A percentile compares a stretch with the other conserved stretches of the same genome.
Evolutionary conservation across 352 stramenopile species (phyloP).

Genomic region (Pythium plurisporium): DNA sequence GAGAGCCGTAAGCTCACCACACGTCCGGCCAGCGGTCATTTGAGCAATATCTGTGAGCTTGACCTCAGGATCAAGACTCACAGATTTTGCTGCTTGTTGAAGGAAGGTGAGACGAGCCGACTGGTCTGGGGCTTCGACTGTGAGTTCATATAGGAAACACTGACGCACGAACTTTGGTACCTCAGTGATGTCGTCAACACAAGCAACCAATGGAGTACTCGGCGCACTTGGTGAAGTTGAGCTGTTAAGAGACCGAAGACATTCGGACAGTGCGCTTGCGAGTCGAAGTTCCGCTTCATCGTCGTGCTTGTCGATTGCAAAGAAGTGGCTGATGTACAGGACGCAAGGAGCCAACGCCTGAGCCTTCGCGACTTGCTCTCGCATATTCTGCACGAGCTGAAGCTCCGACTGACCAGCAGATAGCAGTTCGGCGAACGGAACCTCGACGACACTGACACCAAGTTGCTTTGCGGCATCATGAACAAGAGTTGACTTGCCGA

Average conservation of each 20-base stretch:
- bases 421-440: conserved; percentile 70
- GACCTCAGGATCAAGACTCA: conserved; percentile 40
- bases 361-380: conserved; percentile 62
- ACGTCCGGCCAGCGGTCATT: conserved; percentile 65
- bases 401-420: conserved; percentile 59
- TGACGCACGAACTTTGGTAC: conserved; percentile 79
- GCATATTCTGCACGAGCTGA: conserved; percentile 71
- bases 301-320: conserved; percentile 71
- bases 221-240: conserved; percentile 17
- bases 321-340: conserved; percentile 80
- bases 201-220: conserved; percentile 70
- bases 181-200: conserved; percentile 71
- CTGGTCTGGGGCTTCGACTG: conserved; percentile 59
- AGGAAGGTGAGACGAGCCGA: conserved; percentile 50
- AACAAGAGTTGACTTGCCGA: conserved; percentile 70
- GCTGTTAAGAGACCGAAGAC: conserved; percentile 51
- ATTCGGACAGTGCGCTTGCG: conserved; percentile 57
- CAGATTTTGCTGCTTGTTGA: conserved; percentile 33
- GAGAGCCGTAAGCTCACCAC: conserved; percentile 65
- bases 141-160: conserved; percentile 76
- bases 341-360: conserved; percentile 62
- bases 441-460: conserved; percentile 64
- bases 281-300: conserved; percentile 69
- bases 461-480: conserved; percentile 63
- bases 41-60: conserved; percentile 58